phyloP scores from a whole-genome alignment of 768 basidiomycete genomes.

The Rhodotorula toruloides region DNA sequence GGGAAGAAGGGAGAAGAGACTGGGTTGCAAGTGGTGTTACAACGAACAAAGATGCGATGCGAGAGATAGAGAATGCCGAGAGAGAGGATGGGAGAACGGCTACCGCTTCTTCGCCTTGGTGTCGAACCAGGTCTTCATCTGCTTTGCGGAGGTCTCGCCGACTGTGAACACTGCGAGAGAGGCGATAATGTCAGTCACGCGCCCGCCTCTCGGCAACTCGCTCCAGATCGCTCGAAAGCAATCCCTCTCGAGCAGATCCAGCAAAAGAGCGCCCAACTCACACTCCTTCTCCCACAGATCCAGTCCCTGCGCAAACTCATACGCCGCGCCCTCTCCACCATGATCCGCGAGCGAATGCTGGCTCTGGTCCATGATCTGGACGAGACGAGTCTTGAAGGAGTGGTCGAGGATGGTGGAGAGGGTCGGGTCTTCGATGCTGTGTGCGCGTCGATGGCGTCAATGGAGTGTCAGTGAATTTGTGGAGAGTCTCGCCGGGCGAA shows the following conservation, averaged over 20 bases:
- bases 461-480: no score
- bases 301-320: constrained; percentile 40
- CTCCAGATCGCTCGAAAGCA: no score
- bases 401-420: constrained; percentile 33
- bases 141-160: constrained; percentile 38
- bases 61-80: neutral
- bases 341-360: constrained; percentile 40
- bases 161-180: constrained; percentile 31
- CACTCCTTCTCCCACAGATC: constrained; percentile 44
- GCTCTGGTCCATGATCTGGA: constrained; percentile 42
- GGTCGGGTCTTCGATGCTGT: constrained; percentile 36
- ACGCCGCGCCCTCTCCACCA: constrained; percentile 38
- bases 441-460: no score
- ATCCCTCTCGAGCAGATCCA: neutral
- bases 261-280: constrained; percentile 7
- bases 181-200: neutral
- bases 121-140: constrained; percentile 41
- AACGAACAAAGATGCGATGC: constrained; percentile 2
- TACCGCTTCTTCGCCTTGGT: constrained; percentile 25
- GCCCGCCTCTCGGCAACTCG: neutral
- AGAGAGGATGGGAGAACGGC: neutral
- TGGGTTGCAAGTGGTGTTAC: no score
- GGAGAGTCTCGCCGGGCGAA: no score
- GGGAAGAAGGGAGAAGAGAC: no score
- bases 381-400: constrained; percentile 36